These are phyloP conservation scores for Globisporangium nunn DNA, from an alignment of 352 stramenopile species.

Conservation along the genomic window DNA sequence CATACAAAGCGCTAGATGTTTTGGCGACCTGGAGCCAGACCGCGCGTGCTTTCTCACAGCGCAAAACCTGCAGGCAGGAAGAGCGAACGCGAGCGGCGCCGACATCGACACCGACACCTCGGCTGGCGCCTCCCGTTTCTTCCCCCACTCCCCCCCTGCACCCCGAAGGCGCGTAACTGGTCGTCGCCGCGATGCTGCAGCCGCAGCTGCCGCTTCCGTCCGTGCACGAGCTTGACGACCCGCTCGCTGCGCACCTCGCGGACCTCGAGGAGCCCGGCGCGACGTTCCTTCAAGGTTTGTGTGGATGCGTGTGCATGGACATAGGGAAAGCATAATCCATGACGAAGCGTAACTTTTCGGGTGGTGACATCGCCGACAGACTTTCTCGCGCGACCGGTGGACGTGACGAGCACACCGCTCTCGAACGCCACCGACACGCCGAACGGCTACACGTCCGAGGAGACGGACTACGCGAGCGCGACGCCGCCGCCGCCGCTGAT, in stretches of 20 bases:
- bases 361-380: constrained; percentile 14
- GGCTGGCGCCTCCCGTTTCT: background rate
- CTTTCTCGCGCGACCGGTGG: constrained; percentile 20
- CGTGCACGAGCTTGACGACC: constrained; percentile 64
- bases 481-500: constrained; percentile 16
- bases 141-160: background rate
- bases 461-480: constrained; percentile 72
- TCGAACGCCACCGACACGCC: constrained; percentile 34
- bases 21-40: background rate
- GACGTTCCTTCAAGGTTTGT: constrained; percentile 59
- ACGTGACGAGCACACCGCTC: constrained; percentile 17
- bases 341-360: background rate
- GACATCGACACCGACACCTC: too few species aligned
- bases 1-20: too few species aligned
- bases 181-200: constrained; percentile 31
- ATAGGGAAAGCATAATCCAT: background rate
- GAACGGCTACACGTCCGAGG: constrained; percentile 80
- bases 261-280: constrained; percentile 57
- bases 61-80: background rate
- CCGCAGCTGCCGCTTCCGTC: constrained; percentile 39
- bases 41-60: background rate
- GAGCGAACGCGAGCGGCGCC: background rate
- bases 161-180: background rate
- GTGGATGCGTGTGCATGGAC: background rate
- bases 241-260: constrained; percentile 61